Evolutionary conservation across 805 yeast species (phyloP).

Genomic region (Jamesozyma hellenica): DNA sequence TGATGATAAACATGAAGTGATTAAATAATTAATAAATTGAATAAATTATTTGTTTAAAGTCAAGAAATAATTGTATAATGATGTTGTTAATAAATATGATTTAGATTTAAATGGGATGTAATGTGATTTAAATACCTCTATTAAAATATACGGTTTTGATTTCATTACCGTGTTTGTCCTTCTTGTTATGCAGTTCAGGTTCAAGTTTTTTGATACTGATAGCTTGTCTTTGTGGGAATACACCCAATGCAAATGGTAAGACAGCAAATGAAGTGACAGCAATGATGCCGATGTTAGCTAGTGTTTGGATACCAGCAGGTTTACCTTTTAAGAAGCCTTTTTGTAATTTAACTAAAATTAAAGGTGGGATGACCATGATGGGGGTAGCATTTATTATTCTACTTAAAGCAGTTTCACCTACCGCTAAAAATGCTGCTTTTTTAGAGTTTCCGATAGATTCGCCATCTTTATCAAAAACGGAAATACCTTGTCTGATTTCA

Average conservation of each 20-base stretch:
- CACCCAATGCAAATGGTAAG: constrained; percentile 89
- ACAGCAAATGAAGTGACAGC: constrained; percentile 77
- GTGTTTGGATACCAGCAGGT: constrained; percentile 52
- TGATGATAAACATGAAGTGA: too few species aligned
- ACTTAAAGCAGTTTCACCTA: constrained; percentile 92
- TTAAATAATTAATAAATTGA: too few species aligned
- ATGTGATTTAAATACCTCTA: constrained; percentile 69
- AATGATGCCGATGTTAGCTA: constrained; percentile 77
- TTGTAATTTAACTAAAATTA: constrained; percentile 70
- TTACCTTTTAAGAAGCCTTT: constrained; percentile 57
- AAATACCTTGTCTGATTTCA: constrained; percentile 78
- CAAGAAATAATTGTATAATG: too few species aligned
- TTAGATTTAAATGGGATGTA: too few species aligned
- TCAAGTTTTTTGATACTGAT: constrained; percentile 56
- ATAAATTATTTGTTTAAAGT: too few species aligned
- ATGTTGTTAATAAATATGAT: too few species aligned
- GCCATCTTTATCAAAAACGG: constrained; percentile 57
- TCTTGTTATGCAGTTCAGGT: constrained; percentile 47
- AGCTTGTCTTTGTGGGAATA: constrained; percentile 81
- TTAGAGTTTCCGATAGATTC: constrained; percentile 65
- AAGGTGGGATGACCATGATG: constrained; percentile 92
- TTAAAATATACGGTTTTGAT: constrained; percentile 69
- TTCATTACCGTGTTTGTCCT: constrained; percentile 49
- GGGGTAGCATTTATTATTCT: constrained; percentile 96
- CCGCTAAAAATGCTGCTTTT: constrained; percentile 84